Evolutionary conservation across 805 yeast genomes (phyloP), one percentile per base, ranked within the genome.

Genomic region (Priceomyces castillae): DNA sequence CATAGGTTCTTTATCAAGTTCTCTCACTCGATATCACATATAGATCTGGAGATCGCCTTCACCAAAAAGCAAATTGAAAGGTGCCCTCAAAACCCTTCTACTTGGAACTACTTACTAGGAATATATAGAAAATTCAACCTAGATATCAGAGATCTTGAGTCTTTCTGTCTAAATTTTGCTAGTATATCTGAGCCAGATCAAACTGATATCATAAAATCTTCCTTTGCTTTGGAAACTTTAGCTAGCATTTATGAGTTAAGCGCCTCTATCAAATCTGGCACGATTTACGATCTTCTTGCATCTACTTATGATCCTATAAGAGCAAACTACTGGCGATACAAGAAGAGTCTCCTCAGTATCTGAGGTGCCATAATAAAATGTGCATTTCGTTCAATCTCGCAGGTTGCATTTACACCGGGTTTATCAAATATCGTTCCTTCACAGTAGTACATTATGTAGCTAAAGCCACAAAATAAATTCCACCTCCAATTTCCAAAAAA

Each of bases 81-180:
- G 26, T 82, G 89, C 1, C 95, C 97, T 0, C 88, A 86, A 36
- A 92, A 94, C 58, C 81, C 85, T 36, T 81, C 95, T 5, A 68
- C 86, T 0, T 92, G 98, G 99, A 84, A 84, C 54, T 94, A 92
- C 58, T 61, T 90, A 14, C 57, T 62, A 6, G 96, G 92, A 1
- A 51, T 87, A 0, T 72, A 74, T 52, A 44, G 47, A 17, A 54
- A 52, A 35, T 52, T 50, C 36, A 37, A 46, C 17, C 39, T 45
- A 9, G 63, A 65, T 12, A 50, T 78, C 7, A 34, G 45, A 0
- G 72, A 65, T 0, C 57, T 83, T 30, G 70, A 78, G 44, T 56
- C 48, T 1, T 78, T 84, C 43, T 78, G 81, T 20, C 34, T 49
- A 10, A 47, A 58, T 14, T 80, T 72, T 53, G 77, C 77, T 17